Evolutionary conservation across 176 grass and related monocot species (phyloP).

Genomic region (Oropetium thomaeum): DNA sequence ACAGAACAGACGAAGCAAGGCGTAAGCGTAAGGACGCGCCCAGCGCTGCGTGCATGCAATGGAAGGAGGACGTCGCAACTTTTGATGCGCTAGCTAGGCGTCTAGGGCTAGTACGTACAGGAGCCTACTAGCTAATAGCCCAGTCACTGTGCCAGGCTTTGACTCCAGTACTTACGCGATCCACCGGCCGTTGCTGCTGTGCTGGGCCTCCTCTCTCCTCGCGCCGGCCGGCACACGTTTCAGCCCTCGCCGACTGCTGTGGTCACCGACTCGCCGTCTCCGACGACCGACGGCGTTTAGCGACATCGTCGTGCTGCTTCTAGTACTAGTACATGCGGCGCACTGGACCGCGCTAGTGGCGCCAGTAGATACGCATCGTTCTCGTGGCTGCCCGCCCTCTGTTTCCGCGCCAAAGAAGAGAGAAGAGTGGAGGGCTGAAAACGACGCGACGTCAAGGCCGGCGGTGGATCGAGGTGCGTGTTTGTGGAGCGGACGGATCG

Average conservation of each 20-base stretch:
- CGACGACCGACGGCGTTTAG: slow-evolving; percentile 1
- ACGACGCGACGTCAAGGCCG: slow-evolving; percentile 23
- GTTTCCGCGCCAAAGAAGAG: slow-evolving; percentile 27
- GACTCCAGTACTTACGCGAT: not conserved
- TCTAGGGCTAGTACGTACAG: not conserved
- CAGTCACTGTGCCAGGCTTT: slow-evolving; percentile 9
- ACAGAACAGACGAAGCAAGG: not conserved
- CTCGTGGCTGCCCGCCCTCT: not conserved
- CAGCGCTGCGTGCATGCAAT: slow-evolving; percentile 32
- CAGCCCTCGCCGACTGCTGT: not conserved
- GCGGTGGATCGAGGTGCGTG: not conserved
- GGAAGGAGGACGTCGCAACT: slow-evolving; percentile 20
- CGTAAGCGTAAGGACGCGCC: not conserved
- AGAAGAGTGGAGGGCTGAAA: not conserved
- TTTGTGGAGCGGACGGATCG: slow-evolving; percentile 46
- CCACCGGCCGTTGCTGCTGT: not conserved
- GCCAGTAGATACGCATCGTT: not conserved
- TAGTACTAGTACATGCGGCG: not conserved
- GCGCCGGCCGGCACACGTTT: not conserved
- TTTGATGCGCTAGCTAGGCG: slow-evolving; percentile 30
- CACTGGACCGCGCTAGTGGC: slow-evolving; percentile 3
- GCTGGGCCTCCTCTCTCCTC: not conserved
- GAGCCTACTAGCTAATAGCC: not conserved
- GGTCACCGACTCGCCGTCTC: not conserved
- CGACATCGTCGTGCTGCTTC: not conserved